Evolutionary conservation across 2,329 filamentous ascomycete genomes (phyloP), one percentile per base, ranked within the genome.

Genomic region (Pseudogymnoascus sp.): DNA sequence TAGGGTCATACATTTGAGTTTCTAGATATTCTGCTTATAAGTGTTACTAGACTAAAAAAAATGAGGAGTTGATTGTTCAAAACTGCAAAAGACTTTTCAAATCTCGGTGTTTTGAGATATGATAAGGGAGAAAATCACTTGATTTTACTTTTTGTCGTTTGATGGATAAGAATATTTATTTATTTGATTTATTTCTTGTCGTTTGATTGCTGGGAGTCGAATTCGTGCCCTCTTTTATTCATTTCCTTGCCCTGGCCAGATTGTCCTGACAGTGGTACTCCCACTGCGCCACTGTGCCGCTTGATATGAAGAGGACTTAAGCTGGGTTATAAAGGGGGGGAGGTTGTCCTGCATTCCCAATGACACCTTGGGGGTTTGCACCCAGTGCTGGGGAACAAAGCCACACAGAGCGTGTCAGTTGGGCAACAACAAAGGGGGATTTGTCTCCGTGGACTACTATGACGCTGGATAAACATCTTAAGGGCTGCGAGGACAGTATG

Each of bases 241-340:
- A 53, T 53, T 50, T 47, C 47, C 28, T 7, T 12, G n/a, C 47
- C 47, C 47, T 53, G 47, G 47, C 47, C 47, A 53, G 47, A 53
- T 53, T 53, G 47, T 53, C 47, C 47, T 20, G 47, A 35, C 28
- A 53, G 47, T 53, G 47, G 47, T 53, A 53, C 47, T 53, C n/a
- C 47, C 47, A 53, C 47, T 53, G 47, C 47, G 47, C 47, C 47
- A 53, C 47, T 53, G 28, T 53, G 47, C 47, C 47, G 47, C 47
- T 53, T 53, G 14, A 35, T 33, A 35, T 53, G 5, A 53, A 20
- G 28, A 33, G 3, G n/a, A 33, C n/a, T 53, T 14, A 53, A 53
- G 2, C 14, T 35, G 9, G 47, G 28, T 53, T 53, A 53, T 35
- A 20, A 53, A 14, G 47, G 28, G 28, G 47, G 12, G 8, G 15